Percentiles rank a stretch among this genome's conserved stretches.
Evolutionary conservation across 805 yeast species (phyloP).

Genomic region (Phaffomyces antillensis): DNA sequence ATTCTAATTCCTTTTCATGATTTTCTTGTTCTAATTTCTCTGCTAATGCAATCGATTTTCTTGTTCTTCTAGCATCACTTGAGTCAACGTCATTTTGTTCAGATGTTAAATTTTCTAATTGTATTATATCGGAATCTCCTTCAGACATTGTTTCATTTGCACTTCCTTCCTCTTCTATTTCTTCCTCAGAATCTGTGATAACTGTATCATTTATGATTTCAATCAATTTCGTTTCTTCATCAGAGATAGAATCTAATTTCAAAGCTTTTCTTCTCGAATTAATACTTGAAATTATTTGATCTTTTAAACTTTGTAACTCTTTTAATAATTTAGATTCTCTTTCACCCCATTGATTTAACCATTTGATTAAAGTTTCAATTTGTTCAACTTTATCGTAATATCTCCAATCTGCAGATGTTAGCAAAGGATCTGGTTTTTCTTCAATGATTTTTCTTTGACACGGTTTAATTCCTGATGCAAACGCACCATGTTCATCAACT

Average conservation of each 20-base stretch:
- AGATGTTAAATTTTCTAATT: constrained; percentile 6
- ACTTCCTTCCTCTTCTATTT: neutral
- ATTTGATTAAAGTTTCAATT: constrained; percentile 44
- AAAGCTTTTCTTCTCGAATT: constrained; percentile 51
- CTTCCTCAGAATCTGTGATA: constrained; percentile 24
- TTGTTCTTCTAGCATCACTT: constrained; percentile 19
- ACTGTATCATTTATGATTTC: constrained; percentile 33
- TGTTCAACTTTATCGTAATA: constrained; percentile 58
- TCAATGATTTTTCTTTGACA: constrained; percentile 59
- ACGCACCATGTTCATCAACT: constrained; percentile 32
- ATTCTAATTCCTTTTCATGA: constrained; percentile 8
- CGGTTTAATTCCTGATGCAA: constrained; percentile 14
- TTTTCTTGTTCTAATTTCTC: constrained; percentile 16
- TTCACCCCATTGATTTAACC: constrained; percentile 71
- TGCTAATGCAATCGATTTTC: constrained; percentile 20
- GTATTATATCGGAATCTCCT: constrained; percentile 11
- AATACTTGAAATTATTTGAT: constrained; percentile 47
- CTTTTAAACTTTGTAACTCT: constrained; percentile 49
- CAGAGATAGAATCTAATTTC: constrained; percentile 34
- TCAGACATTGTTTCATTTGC: constrained; percentile 13
- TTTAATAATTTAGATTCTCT: constrained; percentile 62
- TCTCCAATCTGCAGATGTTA: constrained; percentile 58
- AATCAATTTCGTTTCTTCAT: constrained; percentile 35
- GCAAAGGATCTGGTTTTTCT: constrained; percentile 52
- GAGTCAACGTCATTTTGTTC: constrained; percentile 4